Base-by-base conservation (phyloP, 2,329 filamentous ascomycete genomes). In the Pseudopithomyces chartarum region DNA sequence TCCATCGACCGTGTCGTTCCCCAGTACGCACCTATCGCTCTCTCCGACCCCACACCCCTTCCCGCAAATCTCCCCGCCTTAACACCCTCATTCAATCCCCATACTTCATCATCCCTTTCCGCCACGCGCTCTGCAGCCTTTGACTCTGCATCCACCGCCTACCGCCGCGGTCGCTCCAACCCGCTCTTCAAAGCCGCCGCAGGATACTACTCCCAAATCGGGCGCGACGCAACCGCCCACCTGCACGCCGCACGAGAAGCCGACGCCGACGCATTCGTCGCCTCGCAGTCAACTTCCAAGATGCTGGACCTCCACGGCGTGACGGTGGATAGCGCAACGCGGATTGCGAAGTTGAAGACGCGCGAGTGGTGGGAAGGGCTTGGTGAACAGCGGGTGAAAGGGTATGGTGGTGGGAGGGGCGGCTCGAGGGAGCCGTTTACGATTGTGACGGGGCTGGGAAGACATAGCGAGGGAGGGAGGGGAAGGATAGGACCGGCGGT, bases 271-370 rank as follows among this genome's bases (percentile, higher is more conserved):
- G 76, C 84, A 0, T 81, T 89, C 3, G 93, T 94, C 1, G 82
- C 87, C 11, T 71, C 78, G 10, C 89, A 92, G 69, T 93, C 90
- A 49, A 91, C 90, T 49, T 82, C 81, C 0, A 80, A 76, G 1
- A 79, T 82, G 19, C 80, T 96, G 7, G 94, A 98, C 73, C 79
- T 98, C 23, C 94, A 98, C 73, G 91, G 92, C 6, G 86, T 97
- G 5, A 87, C 83, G 43, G 92, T 97, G 1, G 81, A 87, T 47
- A 90, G 96, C 72, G 94, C 90, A 1, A 87, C 92, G 29, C 82
- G 90, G 2, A 97, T 97, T 61, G 87, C 90, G 1, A 83, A 84
- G 29, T 82, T 87, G 45, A 83, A 82, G 36, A 88, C 90, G 0
- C 81, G 84, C 61, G 73, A 71, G 10, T 98, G 94, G 94, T 97